Evolutionary conservation across 768 basidiomycete genomes (phyloP), one percentile per base, ranked within the genome.

Genomic region (Leccinellum albellum): DNA sequence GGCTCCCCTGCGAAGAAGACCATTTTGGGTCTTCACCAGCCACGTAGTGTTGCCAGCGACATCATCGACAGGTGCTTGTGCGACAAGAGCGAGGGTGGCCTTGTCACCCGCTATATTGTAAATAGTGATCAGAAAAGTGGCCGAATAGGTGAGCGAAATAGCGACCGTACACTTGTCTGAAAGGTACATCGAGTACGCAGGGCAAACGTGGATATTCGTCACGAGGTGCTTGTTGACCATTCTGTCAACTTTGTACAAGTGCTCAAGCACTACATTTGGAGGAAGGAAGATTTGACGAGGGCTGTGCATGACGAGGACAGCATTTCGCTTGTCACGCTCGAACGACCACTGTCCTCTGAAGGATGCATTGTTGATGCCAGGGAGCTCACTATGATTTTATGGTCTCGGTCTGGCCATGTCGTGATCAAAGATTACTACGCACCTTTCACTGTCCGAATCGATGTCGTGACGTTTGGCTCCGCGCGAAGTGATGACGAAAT

Each of bases 331-430:
- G 23, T 60, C 55, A 9, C 46, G 49, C 21, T 64, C 54, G 23
- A 74, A 76, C 17, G 53, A 40, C 72, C 73, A 76, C 20, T 61
- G 60, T 24, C 68, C 72, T 51, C 71, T 76, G 47, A 74, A 32
- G 15, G 71, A 60, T 23, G 67, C 68, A 23, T 62, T 61, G 8
- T 52, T 65, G 17, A 73, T 29, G 1, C 65, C 67, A 6, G 62
- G 33, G 10, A 60, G 3, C 21, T 45, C 57, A 3, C 66, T 67
- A 46, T 35, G 2, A 21, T 40, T 10, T 14, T 28, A 15, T 42
- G 40, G 20, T 42, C 32, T 14, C 13, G 3, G 20, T 59, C 15
- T 52, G 42, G 4, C 9, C 26, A 29, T 6, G 21, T 14, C 14
- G 24, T 2, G 15, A 47, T 5, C 12, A 0, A 21, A 14, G 35